A percentile compares a stretch with the other conserved stretches of the same genome.
Conservation (phyloP, 331 rosid genomes). For the Pyracantha coccinea region DNA sequence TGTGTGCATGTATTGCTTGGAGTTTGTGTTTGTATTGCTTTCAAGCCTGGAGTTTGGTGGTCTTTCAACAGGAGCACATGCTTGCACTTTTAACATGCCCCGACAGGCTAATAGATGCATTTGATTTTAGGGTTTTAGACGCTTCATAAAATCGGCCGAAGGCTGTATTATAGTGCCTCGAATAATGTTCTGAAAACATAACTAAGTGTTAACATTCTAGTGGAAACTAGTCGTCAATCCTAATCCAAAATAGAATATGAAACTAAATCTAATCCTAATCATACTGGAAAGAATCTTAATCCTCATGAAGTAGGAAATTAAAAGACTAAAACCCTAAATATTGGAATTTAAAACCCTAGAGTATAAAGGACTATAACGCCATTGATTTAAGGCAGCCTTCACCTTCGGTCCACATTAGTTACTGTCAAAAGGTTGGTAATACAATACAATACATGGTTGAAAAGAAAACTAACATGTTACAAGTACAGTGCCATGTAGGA, state of each 20-base stretch:
- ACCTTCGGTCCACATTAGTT: no score
- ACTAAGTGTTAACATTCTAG: no score
- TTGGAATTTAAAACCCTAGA: no score
- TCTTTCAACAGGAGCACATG: background rate
- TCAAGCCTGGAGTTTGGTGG: background rate
- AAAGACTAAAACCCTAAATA: no score
- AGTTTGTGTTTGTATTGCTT: background rate
- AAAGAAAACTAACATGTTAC: background rate
- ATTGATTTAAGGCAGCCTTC: no score
- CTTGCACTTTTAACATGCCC: background rate
- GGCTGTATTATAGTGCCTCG: background rate
- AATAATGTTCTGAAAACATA: background rate
- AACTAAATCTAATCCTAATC: no score
- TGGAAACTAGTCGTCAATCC: background rate
- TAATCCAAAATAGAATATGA: no score
- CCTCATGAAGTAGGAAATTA: no score
- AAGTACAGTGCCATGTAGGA: background rate
- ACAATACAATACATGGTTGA: background rate
- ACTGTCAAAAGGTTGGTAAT: background rate
- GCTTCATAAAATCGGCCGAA: background rate
- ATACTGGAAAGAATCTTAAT: no score
- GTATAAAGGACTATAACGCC: no score
- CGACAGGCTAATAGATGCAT: background rate
- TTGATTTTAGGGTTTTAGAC: background rate
- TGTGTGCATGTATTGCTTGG: background rate